These are phyloP conservation scores for Tricholoma terreum DNA, from an alignment of 768 basidiomycete genomes.

Conservation along the genomic window DNA sequence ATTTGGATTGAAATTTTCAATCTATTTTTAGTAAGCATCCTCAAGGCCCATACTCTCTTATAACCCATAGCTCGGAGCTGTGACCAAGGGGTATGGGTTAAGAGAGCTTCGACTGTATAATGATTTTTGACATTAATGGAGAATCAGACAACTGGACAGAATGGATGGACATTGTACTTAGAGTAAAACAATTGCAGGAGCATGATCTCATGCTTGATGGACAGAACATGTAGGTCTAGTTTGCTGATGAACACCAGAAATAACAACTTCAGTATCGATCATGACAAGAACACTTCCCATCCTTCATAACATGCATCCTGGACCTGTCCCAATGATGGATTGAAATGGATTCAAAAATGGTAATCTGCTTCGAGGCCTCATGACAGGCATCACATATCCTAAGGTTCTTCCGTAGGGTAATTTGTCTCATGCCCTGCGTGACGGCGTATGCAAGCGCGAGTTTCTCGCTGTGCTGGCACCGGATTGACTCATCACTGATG, in stretches of 20 bases:
- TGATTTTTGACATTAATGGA: too few species aligned
- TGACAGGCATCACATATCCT: neutral
- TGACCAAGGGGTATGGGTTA: too few species aligned
- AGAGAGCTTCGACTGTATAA: too few species aligned
- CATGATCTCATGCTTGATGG: too few species aligned
- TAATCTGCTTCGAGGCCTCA: neutral
- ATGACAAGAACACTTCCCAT: constrained; percentile 1
- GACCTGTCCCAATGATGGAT: neutral
- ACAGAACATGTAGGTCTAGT: too few species aligned
- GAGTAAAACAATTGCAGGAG: too few species aligned
- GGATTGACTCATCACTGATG: neutral
- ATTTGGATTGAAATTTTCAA: too few species aligned
- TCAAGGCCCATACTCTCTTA: too few species aligned
- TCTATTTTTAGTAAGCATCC: too few species aligned
- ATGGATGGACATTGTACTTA: too few species aligned
- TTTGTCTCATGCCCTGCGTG: neutral
- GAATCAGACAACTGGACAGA: too few species aligned
- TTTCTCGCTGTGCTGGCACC: neutral
- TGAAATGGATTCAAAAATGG: constrained; percentile 1
- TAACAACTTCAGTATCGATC: neutral
- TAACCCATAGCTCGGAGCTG: too few species aligned
- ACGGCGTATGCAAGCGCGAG: neutral
- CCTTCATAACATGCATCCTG: constrained; percentile 1
- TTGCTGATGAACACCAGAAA: neutral
- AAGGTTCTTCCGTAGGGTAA: neutral